phyloP scores from a whole-genome alignment of 2,329 filamentous ascomycete genomes.

The Chrysoporthe deuterocubensis region DNA sequence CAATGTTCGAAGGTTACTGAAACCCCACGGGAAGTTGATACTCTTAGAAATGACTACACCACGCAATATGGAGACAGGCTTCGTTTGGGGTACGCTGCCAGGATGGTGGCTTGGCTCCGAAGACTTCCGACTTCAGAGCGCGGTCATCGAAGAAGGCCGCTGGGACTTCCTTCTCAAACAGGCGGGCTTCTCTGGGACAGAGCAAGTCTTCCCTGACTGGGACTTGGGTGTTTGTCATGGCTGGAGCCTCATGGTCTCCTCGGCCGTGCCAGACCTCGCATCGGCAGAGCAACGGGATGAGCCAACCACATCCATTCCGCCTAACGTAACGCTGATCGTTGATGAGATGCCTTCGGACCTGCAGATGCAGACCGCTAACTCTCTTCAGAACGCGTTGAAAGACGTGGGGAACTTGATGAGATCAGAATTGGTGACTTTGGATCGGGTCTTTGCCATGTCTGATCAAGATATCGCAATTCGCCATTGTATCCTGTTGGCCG shows the following conservation, averaged over 20 bases:
- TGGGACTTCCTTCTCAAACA: not conserved
- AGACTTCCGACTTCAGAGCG: not conserved
- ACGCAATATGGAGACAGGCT: not conserved
- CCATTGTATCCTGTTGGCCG: conserved; percentile 7
- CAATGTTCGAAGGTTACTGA: conserved; percentile 36
- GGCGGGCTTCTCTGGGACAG: not conserved
- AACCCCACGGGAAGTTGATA: conserved; percentile 39
- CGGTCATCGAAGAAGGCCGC: not conserved
- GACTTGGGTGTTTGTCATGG: conserved; percentile 5
- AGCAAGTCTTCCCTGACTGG: conserved; percentile 1
- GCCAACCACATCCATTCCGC: not conserved
- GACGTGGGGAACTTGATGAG: not conserved
- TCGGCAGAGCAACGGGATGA: not conserved
- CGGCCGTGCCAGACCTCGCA: not conserved
- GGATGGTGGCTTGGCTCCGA: conserved; percentile 16
- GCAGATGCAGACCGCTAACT: not conserved
- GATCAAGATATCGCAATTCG: not conserved
- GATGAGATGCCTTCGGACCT: not conserved
- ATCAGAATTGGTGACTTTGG: not conserved
- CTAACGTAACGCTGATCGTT: not conserved
- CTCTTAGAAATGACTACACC: conserved; percentile 25
- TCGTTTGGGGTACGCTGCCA: not conserved
- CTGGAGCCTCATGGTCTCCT: conserved; percentile 3
- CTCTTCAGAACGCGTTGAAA: not conserved
- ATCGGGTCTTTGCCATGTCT: not conserved